Evolutionary conservation across 768 basidiomycete genomes (phyloP).

Genomic region (Rhodosporidiobolus odoratus): DNA sequence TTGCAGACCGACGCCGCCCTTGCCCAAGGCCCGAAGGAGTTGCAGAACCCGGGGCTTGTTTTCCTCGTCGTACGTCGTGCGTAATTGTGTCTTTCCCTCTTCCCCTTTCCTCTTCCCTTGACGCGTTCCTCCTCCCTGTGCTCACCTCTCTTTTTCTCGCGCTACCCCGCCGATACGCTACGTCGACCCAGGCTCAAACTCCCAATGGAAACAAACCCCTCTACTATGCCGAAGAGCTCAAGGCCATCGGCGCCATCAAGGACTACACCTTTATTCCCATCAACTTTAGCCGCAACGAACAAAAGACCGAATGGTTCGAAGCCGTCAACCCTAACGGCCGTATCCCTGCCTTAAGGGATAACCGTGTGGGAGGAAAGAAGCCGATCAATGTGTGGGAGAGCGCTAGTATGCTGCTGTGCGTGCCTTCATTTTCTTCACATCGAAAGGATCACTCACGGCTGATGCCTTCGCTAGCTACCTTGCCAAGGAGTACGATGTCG

Average conservation of each 20-base stretch:
- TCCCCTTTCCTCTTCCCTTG: not conserved
- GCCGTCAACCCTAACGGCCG: constrained; percentile 29
- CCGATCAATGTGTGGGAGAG: constrained; percentile 37
- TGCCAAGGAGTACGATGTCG: constrained; percentile 26
- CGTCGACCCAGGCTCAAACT: constrained; percentile 1
- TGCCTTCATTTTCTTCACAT: not conserved
- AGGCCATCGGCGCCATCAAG: constrained; percentile 19
- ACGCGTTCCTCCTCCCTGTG: not conserved
- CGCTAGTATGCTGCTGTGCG: not conserved
- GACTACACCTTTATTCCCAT: constrained; percentile 29
- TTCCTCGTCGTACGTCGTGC: constrained; percentile 2
- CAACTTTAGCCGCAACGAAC: constrained; percentile 31
- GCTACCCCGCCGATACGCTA: not conserved
- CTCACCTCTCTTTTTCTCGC: not conserved
- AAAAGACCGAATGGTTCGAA: constrained; percentile 28
- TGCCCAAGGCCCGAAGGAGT: constrained; percentile 11
- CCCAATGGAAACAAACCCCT: constrained; percentile 25
- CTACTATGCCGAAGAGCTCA: constrained; percentile 37
- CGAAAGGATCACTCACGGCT: not conserved
- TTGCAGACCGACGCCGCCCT: constrained; percentile 7
- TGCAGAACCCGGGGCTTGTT: constrained; percentile 15
- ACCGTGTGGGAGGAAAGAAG: constrained; percentile 31
- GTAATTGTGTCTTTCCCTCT: not conserved
- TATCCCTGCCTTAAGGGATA: constrained; percentile 36
- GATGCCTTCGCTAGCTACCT: constrained; percentile 34